Evolutionary conservation across 1,139 yeast genomes (phyloP).

Genomic region (Candida sanyaensis): DNA sequence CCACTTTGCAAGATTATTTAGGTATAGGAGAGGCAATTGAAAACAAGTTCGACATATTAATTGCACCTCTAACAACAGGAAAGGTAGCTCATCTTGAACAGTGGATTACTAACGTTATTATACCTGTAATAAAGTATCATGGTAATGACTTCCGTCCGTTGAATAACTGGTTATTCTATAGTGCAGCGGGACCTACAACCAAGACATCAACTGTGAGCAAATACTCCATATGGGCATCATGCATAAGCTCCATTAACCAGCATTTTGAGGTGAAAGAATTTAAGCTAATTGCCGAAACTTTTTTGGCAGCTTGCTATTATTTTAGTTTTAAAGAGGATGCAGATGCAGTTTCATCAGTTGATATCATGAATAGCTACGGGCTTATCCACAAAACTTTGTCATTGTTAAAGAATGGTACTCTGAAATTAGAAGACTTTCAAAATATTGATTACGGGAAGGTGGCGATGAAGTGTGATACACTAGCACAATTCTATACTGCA

Average conservation of each 20-base stretch:
- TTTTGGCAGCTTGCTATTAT: constrained; percentile 29
- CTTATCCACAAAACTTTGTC: constrained; percentile 26
- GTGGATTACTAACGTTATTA: constrained; percentile 32
- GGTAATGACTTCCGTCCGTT: constrained; percentile 26
- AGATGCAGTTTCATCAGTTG: constrained; percentile 26
- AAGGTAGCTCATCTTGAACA: constrained; percentile 18
- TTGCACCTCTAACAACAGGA: constrained; percentile 23
- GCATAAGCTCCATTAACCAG: constrained; percentile 20
- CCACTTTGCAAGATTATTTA: constrained; percentile 18
- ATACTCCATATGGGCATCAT: constrained; percentile 27
- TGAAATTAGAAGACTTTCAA: not conserved
- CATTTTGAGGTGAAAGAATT: constrained; percentile 16
- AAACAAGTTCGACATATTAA: constrained; percentile 22
- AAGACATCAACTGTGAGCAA: constrained; percentile 12
- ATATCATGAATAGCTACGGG: constrained; percentile 32
- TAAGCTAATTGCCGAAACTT: constrained; percentile 20
- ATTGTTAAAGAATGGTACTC: constrained; percentile 6
- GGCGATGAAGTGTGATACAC: not conserved
- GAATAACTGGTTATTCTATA: constrained; percentile 27
- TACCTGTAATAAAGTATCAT: constrained; percentile 29
- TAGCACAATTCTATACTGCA: constrained; percentile 5
- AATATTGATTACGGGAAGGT: constrained; percentile 1
- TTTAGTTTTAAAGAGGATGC: constrained; percentile 20
- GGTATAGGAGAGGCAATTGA: constrained; percentile 20
- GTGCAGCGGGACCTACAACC: constrained; percentile 5